Conservation (phyloP, 345 rosid species). For the Lepidium sativum region DNA sequence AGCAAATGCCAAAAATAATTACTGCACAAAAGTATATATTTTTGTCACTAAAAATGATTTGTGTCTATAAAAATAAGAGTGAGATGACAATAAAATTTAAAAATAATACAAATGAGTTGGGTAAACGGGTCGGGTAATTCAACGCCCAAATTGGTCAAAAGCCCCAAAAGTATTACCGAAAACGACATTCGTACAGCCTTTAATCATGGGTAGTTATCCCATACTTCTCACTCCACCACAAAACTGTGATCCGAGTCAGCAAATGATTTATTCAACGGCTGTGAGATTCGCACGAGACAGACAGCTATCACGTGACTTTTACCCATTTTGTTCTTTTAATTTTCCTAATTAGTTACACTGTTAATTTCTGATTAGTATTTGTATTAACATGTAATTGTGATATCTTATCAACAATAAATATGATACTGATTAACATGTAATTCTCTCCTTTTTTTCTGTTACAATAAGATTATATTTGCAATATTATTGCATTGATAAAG, state of each 20-base stretch:
- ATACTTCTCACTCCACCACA: constrained; percentile 14
- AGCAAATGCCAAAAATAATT: not conserved
- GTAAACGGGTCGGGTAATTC: constrained; percentile 31
- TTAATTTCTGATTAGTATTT: no score
- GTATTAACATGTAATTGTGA: constrained; percentile 1
- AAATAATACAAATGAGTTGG: not conserved
- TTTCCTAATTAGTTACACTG: no score
- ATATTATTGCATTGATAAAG: not conserved
- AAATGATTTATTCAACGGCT: constrained; percentile 22
- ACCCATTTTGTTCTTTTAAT: not conserved
- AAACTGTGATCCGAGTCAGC: constrained; percentile 8
- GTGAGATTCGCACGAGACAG: not conserved
- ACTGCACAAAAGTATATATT: no score
- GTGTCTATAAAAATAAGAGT: not conserved
- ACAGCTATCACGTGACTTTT: constrained; percentile 20
- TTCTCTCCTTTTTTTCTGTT: not conserved
- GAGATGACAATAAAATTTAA: not conserved
- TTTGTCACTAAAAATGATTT: not conserved
- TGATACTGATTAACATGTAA: constrained; percentile 1
- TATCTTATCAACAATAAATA: not conserved
- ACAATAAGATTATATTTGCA: not conserved
- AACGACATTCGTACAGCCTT: constrained; percentile 31
- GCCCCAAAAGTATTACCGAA: constrained; percentile 25
- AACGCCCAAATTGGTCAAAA: constrained; percentile 35
- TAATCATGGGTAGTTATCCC: constrained; percentile 7